Evolutionary conservation across 1,139 yeast species (phyloP).

Genomic region (Zygosaccharomyces sapae): DNA sequence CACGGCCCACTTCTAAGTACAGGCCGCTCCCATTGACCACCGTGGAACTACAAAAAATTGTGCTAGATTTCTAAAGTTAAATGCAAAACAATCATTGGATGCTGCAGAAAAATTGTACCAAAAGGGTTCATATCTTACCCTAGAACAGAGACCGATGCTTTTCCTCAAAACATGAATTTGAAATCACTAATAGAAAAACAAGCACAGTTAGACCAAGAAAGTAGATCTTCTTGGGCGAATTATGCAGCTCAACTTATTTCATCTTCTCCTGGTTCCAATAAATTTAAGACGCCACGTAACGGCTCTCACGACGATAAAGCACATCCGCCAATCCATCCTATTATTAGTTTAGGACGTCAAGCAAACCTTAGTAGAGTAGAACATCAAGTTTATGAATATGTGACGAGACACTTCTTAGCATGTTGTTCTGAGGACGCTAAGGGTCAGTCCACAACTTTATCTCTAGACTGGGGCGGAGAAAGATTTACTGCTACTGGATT

Average conservation of each 20-base stretch:
- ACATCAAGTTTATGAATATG: constrained; percentile 77
- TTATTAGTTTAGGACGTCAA: constrained; percentile 39
- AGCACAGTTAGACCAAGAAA: constrained; percentile 37
- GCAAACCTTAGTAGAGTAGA: constrained; percentile 44
- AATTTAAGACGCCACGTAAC: constrained; percentile 59
- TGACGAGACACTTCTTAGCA: constrained; percentile 82
- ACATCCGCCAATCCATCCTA: constrained; percentile 98
- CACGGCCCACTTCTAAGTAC: constrained; percentile 68
- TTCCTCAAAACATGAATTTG: constrained; percentile 73
- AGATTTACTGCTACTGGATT: constrained; percentile 66
- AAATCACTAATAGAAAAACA: constrained; percentile 58
- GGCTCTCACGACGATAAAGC: constrained; percentile 92
- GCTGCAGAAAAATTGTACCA: constrained; percentile 86
- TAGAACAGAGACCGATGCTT: constrained; percentile 92
- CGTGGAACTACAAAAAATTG: constrained; percentile 89
- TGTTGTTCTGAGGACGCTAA: constrained; percentile 89
- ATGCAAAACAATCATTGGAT: constrained; percentile 77
- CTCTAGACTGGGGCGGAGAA: constrained; percentile 75
- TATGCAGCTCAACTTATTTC: constrained; percentile 42
- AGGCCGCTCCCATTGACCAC: constrained; percentile 92
- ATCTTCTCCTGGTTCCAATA: constrained; percentile 20
- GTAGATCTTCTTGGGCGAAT: constrained; percentile 44
- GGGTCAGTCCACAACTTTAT: constrained; percentile 64
- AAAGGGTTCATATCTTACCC: constrained; percentile 88
- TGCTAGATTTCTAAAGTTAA: constrained; percentile 63